These are phyloP conservation scores for Pseudocercospora macadamiae DNA, from an alignment of 2,329 filamentous ascomycete species.

Conservation along the genomic window DNA sequence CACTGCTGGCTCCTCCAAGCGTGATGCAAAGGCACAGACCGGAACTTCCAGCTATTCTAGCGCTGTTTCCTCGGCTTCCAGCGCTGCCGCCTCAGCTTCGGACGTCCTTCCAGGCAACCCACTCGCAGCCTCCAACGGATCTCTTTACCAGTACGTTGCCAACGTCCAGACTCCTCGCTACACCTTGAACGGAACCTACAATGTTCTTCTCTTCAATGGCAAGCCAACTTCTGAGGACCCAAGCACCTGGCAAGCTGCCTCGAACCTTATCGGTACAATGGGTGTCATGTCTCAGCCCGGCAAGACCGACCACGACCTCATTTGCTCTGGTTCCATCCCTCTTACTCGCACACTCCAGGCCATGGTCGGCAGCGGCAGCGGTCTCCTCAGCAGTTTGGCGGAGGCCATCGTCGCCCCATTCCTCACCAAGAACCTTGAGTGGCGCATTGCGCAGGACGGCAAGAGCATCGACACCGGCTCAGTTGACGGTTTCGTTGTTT, in stretches of 20 bases:
- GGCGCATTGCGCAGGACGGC: conserved; percentile 39
- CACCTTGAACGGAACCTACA: conserved; percentile 64
- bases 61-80: neutral
- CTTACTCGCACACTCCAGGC: conserved; percentile 48
- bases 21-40: conserved; percentile 22
- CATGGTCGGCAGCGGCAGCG: conserved; percentile 28
- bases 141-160: conserved; percentile 69
- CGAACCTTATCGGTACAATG: conserved; percentile 64
- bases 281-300: conserved; percentile 41
- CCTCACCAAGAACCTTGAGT: conserved; percentile 38
- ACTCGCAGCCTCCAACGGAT: conserved; percentile 39
- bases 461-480: conserved; percentile 36
- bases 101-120: conserved; percentile 21
- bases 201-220: conserved; percentile 70
- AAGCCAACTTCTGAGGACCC: conserved; percentile 46
- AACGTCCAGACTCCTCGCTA: conserved; percentile 67
- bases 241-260: conserved; percentile 54
- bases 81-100: conserved; percentile 1
- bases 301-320: conserved; percentile 29
- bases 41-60: neutral
- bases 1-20: conserved; percentile 39
- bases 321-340: conserved; percentile 48
- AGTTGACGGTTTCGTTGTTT: conserved; percentile 44
- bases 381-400: conserved; percentile 37
- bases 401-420: conserved; percentile 35